phyloP scores from a whole-genome alignment of 108 stramenopile genomes.

The Thalassiosira profunda region DNA sequence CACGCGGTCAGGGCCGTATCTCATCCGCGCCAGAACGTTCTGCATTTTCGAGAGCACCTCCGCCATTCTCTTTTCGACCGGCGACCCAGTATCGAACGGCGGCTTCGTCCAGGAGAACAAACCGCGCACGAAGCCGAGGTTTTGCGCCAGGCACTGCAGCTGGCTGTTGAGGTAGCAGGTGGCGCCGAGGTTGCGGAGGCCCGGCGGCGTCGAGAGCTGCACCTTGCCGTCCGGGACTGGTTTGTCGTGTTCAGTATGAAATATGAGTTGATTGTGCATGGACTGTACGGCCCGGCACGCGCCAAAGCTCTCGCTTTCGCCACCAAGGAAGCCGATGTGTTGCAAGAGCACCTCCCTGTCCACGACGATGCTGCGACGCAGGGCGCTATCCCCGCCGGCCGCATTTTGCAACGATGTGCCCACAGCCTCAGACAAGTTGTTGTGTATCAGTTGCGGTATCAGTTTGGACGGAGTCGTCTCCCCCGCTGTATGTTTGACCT shows the following conservation, averaged over 20 bases:
- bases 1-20: constrained; percentile 56
- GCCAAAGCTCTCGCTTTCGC: background rate
- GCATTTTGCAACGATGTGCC: background rate
- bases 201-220: constrained; percentile 62
- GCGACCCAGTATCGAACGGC: background rate
- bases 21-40: constrained; percentile 66
- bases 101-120: constrained; percentile 71
- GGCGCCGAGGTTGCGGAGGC: constrained; percentile 86
- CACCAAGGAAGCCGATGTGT: background rate
- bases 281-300: background rate
- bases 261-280: constrained; percentile 3
- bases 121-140: constrained; percentile 74
- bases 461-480: background rate
- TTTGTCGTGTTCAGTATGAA: background rate
- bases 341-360: constrained; percentile 11
- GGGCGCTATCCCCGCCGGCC: background rate
- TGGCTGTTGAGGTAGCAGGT: constrained; percentile 93
- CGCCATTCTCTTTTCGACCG: constrained; percentile 50
- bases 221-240: constrained; percentile 6
- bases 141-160: constrained; percentile 89
- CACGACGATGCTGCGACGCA: constrained; percentile 16
- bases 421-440: background rate
- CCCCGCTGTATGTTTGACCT: constrained; percentile 25
- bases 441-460: background rate
- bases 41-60: constrained; percentile 70